Conservation (phyloP, 805 yeast species). For the Pichia exigua region DNA sequence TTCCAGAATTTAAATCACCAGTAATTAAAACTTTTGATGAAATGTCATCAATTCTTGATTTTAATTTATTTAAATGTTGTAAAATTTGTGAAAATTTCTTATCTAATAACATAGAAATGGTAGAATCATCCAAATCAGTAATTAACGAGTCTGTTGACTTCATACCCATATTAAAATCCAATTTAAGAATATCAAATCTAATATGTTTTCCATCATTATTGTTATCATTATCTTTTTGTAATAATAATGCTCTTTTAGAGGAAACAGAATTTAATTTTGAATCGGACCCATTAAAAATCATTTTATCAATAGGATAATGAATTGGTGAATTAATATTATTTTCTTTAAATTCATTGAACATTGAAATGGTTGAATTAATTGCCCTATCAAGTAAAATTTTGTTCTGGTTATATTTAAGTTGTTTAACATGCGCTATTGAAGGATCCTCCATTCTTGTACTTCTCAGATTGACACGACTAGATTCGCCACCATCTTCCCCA, state of each 20-base stretch:
- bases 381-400: constrained; percentile 56
- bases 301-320: constrained; percentile 43
- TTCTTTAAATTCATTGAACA: constrained; percentile 41
- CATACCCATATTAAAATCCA: constrained; percentile 53
- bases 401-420: constrained; percentile 69
- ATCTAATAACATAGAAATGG: constrained; percentile 62
- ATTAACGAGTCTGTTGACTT: constrained; percentile 33
- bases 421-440: constrained; percentile 27
- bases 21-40: constrained; percentile 92
- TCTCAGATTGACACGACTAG: background rate
- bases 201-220: background rate
- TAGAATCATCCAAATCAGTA: constrained; percentile 54
- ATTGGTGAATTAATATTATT: constrained; percentile 60
- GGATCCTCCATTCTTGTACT: constrained; percentile 3
- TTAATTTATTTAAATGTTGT: constrained; percentile 61
- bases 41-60: constrained; percentile 82
- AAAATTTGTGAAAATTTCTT: constrained; percentile 58
- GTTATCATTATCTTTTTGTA: constrained; percentile 28
- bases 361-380: constrained; percentile 43
- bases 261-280: constrained; percentile 37
- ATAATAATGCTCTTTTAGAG: constrained; percentile 46
- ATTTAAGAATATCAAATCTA: constrained; percentile 54
- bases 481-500: constrained; percentile 13
- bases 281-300: constrained; percentile 13
- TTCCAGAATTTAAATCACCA: constrained; percentile 95